Evolutionary conservation across 495 filamentous ascomycete genomes (phyloP), one percentile per base, ranked within the genome.

Genomic region (Pseudomonodictys pantanalensis): DNA sequence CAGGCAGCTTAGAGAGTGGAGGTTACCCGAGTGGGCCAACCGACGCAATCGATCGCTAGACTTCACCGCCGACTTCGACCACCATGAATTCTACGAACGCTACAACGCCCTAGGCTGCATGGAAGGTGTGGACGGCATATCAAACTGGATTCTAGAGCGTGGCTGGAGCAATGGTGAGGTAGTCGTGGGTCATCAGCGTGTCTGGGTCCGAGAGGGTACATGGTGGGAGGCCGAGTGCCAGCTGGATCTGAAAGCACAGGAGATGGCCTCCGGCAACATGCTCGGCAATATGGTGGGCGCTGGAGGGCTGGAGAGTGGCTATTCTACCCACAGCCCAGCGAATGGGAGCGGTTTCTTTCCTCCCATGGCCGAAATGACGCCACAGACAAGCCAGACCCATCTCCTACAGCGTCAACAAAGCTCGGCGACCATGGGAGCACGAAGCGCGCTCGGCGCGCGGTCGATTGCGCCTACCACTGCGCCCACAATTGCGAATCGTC

Each of bases 151-250:
- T 48, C 79, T 97, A 41, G 91, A 97, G 72, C 84, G 93, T 41
- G 95, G 93, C 1, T 98, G 93, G 93, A 96, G 90, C 72, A 97
- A 98, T 67, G 93, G 93, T 25, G 95, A 97, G 69, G 92, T 97
- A 2, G 83, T 95, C 20, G 78, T 98, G 39, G 93, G 93, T 52
- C 82, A 84, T 33, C 89, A 96, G 71, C 85, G 93, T 4, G 86
- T 98, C 33, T 98, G 93, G 93, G 91, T 97, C 79, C 80, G 93
- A 39, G 93, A 98, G 70, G 83, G 77, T 46, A 85, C 91, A 9
- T 98, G 93, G 93, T 96, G 93, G 92, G 95, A 97, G 72, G 92
- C 92, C 10, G 93, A 98, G 73, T 88, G 83, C 57, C 96, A 96
- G 89, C 84, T 97, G 25, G 93, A 98, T 69, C 73, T 97, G 56